Percentiles rank a stretch among this genome's conserved stretches.
phyloP scores from a whole-genome alignment of 2,329 filamentous ascomycete species.

The Fusarium subtropicale region DNA sequence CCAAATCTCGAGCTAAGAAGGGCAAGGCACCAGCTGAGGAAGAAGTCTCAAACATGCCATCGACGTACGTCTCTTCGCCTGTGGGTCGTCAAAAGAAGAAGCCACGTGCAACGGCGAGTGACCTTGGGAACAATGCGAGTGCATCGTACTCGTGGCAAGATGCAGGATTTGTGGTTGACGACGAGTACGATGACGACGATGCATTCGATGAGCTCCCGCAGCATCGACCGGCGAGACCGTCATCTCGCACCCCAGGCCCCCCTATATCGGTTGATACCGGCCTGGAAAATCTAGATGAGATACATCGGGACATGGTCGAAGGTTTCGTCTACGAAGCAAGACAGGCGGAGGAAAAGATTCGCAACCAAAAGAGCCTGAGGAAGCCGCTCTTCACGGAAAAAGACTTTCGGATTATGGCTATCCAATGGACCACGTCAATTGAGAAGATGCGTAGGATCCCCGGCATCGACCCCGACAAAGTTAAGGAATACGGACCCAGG shows the following conservation, averaged over 20 bases:
- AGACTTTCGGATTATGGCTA: slow-evolving; percentile 78
- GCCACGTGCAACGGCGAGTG: slow-evolving; percentile 44
- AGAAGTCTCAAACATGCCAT: slow-evolving; percentile 56
- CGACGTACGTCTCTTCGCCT: slow-evolving; percentile 66
- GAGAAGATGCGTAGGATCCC: slow-evolving; percentile 73
- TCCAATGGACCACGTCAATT: slow-evolving; percentile 71
- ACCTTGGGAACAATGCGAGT: slow-evolving; percentile 55
- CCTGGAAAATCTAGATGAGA: slow-evolving; percentile 64
- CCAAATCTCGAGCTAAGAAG: slow-evolving; percentile 51
- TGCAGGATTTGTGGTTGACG: slow-evolving; percentile 61
- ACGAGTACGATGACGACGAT: slow-evolving; percentile 50
- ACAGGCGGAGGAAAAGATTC: slow-evolving; percentile 68
- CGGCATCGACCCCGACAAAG: slow-evolving; percentile 71
- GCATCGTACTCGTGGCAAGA: slow-evolving; percentile 56
- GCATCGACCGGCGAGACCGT: slow-evolving; percentile 54
- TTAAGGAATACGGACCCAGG: slow-evolving; percentile 68
- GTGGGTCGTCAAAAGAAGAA: slow-evolving; percentile 53
- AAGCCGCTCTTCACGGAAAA: slow-evolving; percentile 74
- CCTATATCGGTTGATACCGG: slow-evolving; percentile 69
- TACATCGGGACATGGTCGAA: slow-evolving; percentile 72
- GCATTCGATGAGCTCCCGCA: slow-evolving; percentile 60
- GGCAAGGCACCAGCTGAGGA: slow-evolving; percentile 53
- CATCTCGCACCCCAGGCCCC: slow-evolving; percentile 56
- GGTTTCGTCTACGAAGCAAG: slow-evolving; percentile 74
- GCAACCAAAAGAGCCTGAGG: slow-evolving; percentile 68